Evolutionary conservation across 2,329 filamentous ascomycete genomes (phyloP).

Genomic region (Scedosporium apiospermum): DNA sequence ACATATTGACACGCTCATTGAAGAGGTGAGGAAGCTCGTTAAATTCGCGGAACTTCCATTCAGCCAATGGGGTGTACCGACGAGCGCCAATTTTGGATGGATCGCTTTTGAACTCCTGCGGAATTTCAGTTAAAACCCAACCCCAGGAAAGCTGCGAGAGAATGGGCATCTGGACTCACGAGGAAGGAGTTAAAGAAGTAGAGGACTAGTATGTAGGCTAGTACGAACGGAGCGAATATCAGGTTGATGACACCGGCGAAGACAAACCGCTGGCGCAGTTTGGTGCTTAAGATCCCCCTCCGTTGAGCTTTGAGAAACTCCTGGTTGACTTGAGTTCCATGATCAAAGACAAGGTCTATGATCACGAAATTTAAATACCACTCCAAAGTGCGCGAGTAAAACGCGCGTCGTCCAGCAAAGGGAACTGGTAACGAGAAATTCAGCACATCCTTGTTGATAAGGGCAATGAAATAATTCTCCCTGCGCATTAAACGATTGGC

Average conservation of each 20-base stretch:
- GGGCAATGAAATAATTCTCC: constrained; percentile 92
- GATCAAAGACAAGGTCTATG: constrained; percentile 88
- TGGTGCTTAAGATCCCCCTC: constrained; percentile 67
- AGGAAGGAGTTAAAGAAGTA: constrained; percentile 96
- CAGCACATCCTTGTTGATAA: constrained; percentile 94
- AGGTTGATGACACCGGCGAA: constrained; percentile 82
- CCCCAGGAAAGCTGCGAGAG: not conserved
- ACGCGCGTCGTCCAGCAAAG: constrained; percentile 65
- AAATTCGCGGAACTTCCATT: constrained; percentile 98
- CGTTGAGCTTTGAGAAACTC: constrained; percentile 79
- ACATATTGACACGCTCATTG: constrained; percentile 83
- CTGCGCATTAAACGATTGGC: constrained; percentile 93
- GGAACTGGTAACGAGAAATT: constrained; percentile 81
- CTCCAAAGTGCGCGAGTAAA: constrained; percentile 83
- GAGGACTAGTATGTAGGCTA: constrained; percentile 76
- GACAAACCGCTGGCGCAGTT: constrained; percentile 66
- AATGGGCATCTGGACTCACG: constrained; percentile 33
- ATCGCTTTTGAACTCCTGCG: constrained; percentile 87
- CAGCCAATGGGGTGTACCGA: constrained; percentile 83
- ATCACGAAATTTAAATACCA: constrained; percentile 90
- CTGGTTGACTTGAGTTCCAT: constrained; percentile 75
- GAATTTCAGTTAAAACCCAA: not conserved
- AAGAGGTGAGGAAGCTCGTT: constrained; percentile 94
- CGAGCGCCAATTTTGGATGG: constrained; percentile 78
- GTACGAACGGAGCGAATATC: constrained; percentile 74